Evolutionary conservation across 2,329 filamentous ascomycete species (phyloP), one percentile per base, ranked within the genome.

Genomic region (Hypoxylon sp.): DNA sequence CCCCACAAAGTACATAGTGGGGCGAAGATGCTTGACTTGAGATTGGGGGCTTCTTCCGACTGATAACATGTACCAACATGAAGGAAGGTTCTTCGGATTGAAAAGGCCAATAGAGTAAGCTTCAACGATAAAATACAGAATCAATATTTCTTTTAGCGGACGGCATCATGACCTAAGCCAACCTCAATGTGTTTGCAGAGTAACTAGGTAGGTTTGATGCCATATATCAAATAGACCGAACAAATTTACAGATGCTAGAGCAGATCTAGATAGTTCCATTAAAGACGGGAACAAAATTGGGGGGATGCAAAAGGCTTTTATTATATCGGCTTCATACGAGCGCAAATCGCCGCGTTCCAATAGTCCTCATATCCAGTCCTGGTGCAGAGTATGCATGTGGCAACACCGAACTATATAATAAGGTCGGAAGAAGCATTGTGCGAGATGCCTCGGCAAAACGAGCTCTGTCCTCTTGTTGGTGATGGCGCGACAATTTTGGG

Each of bases 401-500:
- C 6, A 3, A 43, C 23, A 49, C 14, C 23, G 13, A 28, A 49
- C 45, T 21, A 17, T 21, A 21, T 11, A 11, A 43, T 21, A 43
- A 11, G 38, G 7, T 43, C 3, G 38, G 3, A n/a, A 7, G 14
- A 41, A n/a, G 38, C n/a, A 10, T 1, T 9, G 11, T 43, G 3
- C 38, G 21, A 10, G n/a, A 19, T 17, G 17, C 14, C 5, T 11
- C 17, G 7, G 17, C 38, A 55, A 23, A 11, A 19, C 2, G 7
- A 13, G 7, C 9, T 17, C 41, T n/a, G 9, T 17, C 14, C 19
- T 30, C 72, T 76, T 46, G 38, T 66, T 50, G 72, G 75, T 63
- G 82, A 79, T 56, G 77, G 83, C 36, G 79, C 80, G n/a, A 77
- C 77, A 9, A 78, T 0, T 78, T 78, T 5, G 80, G 36, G 14